These are phyloP conservation scores for Amanita polypyramis DNA, from an alignment of 768 basidiomycete species.

Conservation along the genomic window DNA sequence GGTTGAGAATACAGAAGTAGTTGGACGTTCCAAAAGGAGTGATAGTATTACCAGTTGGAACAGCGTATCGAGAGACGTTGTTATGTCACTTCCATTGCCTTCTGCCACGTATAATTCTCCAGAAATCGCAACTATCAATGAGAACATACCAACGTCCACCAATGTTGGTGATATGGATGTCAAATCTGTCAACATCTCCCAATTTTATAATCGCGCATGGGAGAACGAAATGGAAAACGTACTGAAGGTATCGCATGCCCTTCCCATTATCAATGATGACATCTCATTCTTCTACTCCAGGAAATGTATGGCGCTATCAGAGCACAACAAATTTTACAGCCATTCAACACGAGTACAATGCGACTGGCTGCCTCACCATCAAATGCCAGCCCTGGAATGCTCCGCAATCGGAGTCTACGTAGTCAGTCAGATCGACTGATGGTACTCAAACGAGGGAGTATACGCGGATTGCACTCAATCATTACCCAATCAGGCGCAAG, in stretches of 20 bases:
- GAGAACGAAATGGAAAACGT: conserved; percentile 78
- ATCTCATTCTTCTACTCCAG: conserved; percentile 24
- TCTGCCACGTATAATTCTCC: conserved; percentile 12
- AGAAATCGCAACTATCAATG: neutral
- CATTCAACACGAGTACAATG: conserved; percentile 37
- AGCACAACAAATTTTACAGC: conserved; percentile 83
- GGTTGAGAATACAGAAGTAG: neutral
- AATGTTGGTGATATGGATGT: conserved; percentile 15
- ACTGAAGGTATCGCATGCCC: conserved; percentile 52
- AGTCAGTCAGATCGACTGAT: conserved; percentile 60
- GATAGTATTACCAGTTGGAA: conserved; percentile 82
- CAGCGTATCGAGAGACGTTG: conserved; percentile 57
- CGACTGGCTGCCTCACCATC: conserved; percentile 47
- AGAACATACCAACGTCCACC: conserved; percentile 12
- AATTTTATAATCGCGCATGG: conserved; percentile 61
- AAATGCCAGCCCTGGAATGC: conserved; percentile 39
- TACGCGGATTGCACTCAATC: conserved; percentile 80
- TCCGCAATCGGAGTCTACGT: conserved; percentile 67
- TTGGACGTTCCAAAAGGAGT: conserved; percentile 51
- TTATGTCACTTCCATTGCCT: conserved; percentile 30
- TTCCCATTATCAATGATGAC: neutral
- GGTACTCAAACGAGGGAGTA: conserved; percentile 83
- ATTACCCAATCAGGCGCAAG: conserved; percentile 58
- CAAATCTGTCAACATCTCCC: conserved; percentile 16
- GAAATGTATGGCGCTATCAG: conserved; percentile 95